Conservation (phyloP, 2,329 filamentous ascomycete genomes). For the Penicillium expansum region DNA sequence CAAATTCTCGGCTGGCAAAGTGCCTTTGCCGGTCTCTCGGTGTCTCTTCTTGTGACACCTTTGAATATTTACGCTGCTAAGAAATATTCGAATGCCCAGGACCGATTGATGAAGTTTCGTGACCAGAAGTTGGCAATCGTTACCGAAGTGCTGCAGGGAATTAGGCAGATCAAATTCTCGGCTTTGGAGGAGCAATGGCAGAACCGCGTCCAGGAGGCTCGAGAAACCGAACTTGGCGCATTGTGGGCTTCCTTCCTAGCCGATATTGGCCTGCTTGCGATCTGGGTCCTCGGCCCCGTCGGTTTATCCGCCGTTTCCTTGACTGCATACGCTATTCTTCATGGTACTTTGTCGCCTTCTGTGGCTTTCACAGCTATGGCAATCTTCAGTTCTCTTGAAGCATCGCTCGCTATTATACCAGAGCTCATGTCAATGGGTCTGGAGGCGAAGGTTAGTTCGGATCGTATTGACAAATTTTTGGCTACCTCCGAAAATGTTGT, state of each 20-base stretch:
- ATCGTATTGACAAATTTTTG: slow-evolving; percentile 70
- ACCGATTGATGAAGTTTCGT: slow-evolving; percentile 69
- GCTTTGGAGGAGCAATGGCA: slow-evolving; percentile 75
- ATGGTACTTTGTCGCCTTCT: slow-evolving; percentile 65
- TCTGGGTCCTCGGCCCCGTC: slow-evolving; percentile 72
- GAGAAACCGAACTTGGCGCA: slow-evolving; percentile 64
- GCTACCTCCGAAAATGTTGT: slow-evolving; percentile 65
- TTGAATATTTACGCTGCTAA: slow-evolving; percentile 67
- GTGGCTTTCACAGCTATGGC: slow-evolving; percentile 74
- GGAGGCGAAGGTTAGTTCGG: slow-evolving; percentile 70
- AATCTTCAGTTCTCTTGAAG: slow-evolving; percentile 71
- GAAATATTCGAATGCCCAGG: slow-evolving; percentile 63
- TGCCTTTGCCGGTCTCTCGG: slow-evolving; percentile 62
- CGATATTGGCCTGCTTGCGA: slow-evolving; percentile 62
- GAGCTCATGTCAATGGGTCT: slow-evolving; percentile 69
- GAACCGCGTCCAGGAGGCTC: slow-evolving; percentile 61
- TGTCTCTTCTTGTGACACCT: slow-evolving; percentile 64
- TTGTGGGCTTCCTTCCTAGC: slow-evolving; percentile 65
- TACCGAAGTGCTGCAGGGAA: slow-evolving; percentile 73
- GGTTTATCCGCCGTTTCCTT: slow-evolving; percentile 70
- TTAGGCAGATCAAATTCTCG: slow-evolving; percentile 81
- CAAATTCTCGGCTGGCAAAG: slow-evolving; percentile 69
- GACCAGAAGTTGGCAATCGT: slow-evolving; percentile 74
- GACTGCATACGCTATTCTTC: slow-evolving; percentile 62
- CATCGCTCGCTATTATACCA: slow-evolving; percentile 67